Evolutionary conservation across 306 rosid genomes (phyloP), one percentile per base, ranked within the genome.

Genomic region (Vigna reflexopilosa): DNA sequence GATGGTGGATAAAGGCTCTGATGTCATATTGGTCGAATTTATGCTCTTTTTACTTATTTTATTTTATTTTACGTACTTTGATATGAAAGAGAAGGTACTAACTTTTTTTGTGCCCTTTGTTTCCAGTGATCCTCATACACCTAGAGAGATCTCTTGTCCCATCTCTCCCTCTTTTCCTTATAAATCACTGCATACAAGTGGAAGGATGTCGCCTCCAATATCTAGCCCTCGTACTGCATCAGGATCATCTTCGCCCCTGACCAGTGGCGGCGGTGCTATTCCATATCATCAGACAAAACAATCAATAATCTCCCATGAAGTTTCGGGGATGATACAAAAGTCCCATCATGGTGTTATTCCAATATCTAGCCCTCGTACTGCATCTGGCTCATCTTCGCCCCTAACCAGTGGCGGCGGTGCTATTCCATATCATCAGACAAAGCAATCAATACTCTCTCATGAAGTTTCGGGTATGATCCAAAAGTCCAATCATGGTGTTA

Each of bases 361-460:
- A 36, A 36, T 36, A 36, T 36, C 9, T 7, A 90, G 87, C 78
- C 91, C 94, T 17, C 89, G 78, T 40, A 79, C 92, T 36, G 80
- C 88, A 32, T 91, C 97, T 22, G 97, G 96, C 61, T 83, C 93
- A 8, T 86, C 96, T 54, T 88, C 98, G 0, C 98, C 96, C 20
- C 79, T 83, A 58, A 86, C 87, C 3, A 85, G 87, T 47, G 86
- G 95, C 20, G 73, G 84, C 30, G 91, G 87, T 72, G 72, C 88
- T 71, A 83, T 87, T 58, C 89, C 98, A 32, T 86, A 84, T 71
- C 86, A 82, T 57, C 85, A 80, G 36, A 72, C 75, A 61, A 86
- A 83, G 84, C 96, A 83, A 62, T 81, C 87, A n/a, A 65, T 69
- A 17, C 82, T 85, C 79, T 26, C 83, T 38, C 74, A 69, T 42